Evolutionary conservation across 2,329 filamentous ascomycete genomes (phyloP), one percentile per base, ranked within the genome.

Genomic region (Alternaria alternata): DNA sequence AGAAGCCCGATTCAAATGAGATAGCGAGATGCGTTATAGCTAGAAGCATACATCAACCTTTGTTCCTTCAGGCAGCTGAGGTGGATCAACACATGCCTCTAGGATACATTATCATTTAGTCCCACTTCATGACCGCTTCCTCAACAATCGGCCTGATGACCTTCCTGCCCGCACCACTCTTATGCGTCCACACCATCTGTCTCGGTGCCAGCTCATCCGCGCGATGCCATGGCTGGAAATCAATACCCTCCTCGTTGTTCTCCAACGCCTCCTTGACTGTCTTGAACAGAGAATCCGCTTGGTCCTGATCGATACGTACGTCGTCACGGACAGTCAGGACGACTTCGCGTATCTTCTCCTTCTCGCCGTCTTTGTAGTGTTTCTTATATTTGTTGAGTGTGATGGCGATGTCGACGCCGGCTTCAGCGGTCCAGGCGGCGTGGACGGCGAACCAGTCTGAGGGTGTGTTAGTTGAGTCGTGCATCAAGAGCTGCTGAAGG

Each of bases 171-270:
- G 78, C 80, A 46, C 75, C 72, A 38, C 64, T 70, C 59, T 68
- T 69, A 52, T 83, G 80, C 20, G 75, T 79, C 81, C 81, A 83
- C 4, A 82, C 80, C 80, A 83, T 83, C 72, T 82, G 80, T 48
- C 81, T 74, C 7, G 66, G 70, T 0, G 77, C 75, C 44, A 83
- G 68, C 74, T 83, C 79, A 51, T 73, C 56, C 5, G 68, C 80
- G 5, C 79, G 68, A 66, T 83, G 77, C 81, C 81, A 83, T 5
- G 77, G 78, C 72, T 80, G 77, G 44, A 81, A 71, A 5, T 79
- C 72, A 36, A 83, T 69, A 0, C 71, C 73, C 28, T 76, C 59
- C 6, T 79, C 70, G 1, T 74, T 76, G 1, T 73, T 73, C 70
- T 82, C 81, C 42, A 83, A 70, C n/a, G 81, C 81, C 24, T 77